phyloP scores from a whole-genome alignment of 129 eudicot genomes.

The Flaveria robusta region DNA sequence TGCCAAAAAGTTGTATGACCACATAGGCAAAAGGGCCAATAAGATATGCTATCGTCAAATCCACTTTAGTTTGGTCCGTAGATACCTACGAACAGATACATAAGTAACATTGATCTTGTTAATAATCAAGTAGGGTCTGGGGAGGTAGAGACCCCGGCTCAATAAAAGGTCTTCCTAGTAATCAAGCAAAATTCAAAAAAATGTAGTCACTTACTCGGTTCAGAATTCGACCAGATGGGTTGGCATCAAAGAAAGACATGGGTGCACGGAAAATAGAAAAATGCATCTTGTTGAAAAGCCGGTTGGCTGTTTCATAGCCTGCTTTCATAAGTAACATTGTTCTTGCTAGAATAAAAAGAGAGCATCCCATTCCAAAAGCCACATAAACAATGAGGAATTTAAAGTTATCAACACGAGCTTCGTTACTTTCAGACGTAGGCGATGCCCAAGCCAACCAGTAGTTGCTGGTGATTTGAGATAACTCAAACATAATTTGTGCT shows the following conservation, averaged over 20 bases:
- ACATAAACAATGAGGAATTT: slow-evolving; percentile 67
- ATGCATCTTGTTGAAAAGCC: slow-evolving; percentile 82
- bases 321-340: slow-evolving; percentile 51
- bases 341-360: slow-evolving; percentile 61
- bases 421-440: slow-evolving; percentile 54
- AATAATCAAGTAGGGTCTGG: too few relatives aligned
- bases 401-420: slow-evolving; percentile 46
- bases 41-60: slow-evolving; percentile 53
- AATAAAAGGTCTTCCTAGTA: too few relatives aligned
- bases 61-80: slow-evolving; percentile 86
- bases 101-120: too few relatives aligned
- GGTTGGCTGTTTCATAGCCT: slow-evolving; percentile 72
- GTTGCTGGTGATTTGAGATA: slow-evolving; percentile 73
- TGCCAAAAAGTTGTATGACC: slow-evolving; percentile 68
- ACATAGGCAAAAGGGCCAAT: slow-evolving; percentile 56
- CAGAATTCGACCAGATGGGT: slow-evolving; percentile 86
- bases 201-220: slow-evolving; percentile 58
- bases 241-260: slow-evolving; percentile 96
- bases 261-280: slow-evolving; percentile 80
- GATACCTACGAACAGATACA: slow-evolving; percentile 59
- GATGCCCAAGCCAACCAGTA: slow-evolving; percentile 98
- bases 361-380: slow-evolving; percentile 69
- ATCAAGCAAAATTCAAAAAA: slow-evolving; percentile 4
- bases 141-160: too few relatives aligned
- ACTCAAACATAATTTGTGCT: slow-evolving; percentile 61